phyloP scores from a whole-genome alignment of 2,329 filamentous ascomycete species.

The Fusarium verrucosum region DNA sequence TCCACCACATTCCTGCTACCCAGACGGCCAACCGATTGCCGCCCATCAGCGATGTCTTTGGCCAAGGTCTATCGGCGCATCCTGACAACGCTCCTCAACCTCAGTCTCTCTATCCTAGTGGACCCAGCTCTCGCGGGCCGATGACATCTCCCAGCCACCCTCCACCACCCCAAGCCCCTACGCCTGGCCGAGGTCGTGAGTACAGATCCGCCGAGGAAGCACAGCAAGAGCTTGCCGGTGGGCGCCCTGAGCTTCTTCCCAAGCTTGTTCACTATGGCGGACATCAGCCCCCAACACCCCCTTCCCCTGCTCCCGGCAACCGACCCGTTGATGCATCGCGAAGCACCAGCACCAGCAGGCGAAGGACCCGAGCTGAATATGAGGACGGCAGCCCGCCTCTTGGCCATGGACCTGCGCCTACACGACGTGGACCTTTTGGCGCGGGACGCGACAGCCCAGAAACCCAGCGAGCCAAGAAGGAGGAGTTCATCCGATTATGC shows the following conservation, averaged over 20 bases:
- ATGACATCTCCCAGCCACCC: slow-evolving; percentile 82
- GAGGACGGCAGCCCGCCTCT: slow-evolving; percentile 92
- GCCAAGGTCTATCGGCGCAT: slow-evolving; percentile 75
- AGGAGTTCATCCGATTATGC: slow-evolving; percentile 89
- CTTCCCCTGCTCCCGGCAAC: slow-evolving; percentile 73
- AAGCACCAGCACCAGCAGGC: slow-evolving; percentile 71
- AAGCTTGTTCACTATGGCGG: slow-evolving; percentile 96
- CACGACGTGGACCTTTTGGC: slow-evolving; percentile 76
- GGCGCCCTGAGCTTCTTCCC: slow-evolving; percentile 90
- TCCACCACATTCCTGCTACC: slow-evolving; percentile 86
- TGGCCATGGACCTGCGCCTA: slow-evolving; percentile 73
- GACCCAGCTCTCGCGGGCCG: slow-evolving; percentile 72
- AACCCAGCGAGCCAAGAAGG: slow-evolving; percentile 84
- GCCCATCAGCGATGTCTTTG: slow-evolving; percentile 94
- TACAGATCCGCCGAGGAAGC: slow-evolving; percentile 97
- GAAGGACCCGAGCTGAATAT: slow-evolving; percentile 88
- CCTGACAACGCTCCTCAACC: slow-evolving; percentile 59
- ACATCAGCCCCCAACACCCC: slow-evolving; percentile 91
- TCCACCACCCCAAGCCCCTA: slow-evolving; percentile 60
- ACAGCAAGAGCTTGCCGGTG: slow-evolving; percentile 87
- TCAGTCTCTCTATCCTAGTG: slow-evolving; percentile 63
- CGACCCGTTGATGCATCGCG: slow-evolving; percentile 60
- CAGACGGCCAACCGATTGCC: slow-evolving; percentile 93
- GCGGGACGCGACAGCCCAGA: slow-evolving; percentile 85
- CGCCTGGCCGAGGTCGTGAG: slow-evolving; percentile 76